These are phyloP conservation scores for Sindora glabra DNA, from an alignment of 306 rosid genomes.

Conservation along the genomic window DNA sequence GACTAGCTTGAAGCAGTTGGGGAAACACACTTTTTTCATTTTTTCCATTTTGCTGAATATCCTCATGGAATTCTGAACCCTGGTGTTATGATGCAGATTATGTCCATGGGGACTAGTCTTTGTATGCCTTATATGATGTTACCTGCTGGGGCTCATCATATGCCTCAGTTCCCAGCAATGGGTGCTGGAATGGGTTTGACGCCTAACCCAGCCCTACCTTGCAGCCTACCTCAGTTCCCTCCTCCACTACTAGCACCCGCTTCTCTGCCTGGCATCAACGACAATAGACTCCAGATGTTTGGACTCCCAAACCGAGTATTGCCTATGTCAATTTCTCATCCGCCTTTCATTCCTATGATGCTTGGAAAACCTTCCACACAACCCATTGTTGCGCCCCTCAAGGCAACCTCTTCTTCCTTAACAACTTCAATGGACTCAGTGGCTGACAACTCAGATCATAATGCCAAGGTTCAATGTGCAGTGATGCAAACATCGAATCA, in stretches of 20 bases:
- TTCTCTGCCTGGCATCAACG: slow-evolving; percentile 4
- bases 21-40: no score
- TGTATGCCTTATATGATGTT: slow-evolving; percentile 41
- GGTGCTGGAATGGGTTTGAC: slow-evolving; percentile 27
- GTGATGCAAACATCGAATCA: not conserved
- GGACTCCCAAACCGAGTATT: slow-evolving; percentile 29
- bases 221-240: slow-evolving; percentile 28
- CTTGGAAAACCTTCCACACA: slow-evolving; percentile 17
- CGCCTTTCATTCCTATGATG: slow-evolving; percentile 23
- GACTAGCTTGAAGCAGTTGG: no score
- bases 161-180: slow-evolving; percentile 15
- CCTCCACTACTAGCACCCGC: slow-evolving; percentile 16
- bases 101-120: slow-evolving; percentile 36
- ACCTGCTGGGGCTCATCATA: slow-evolving; percentile 5
- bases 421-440: not conserved
- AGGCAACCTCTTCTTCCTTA: not conserved
- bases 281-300: slow-evolving; percentile 22
- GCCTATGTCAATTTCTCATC: slow-evolving; percentile 13
- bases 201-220: slow-evolving; percentile 21
- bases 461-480: not conserved
- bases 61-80: not conserved
- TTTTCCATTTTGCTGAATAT: no score
- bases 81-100: slow-evolving; percentile 25
- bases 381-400: not conserved
- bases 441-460: not conserved